Evolutionary conservation across 768 basidiomycete species (phyloP).

Genomic region (Termitomyces sp.): DNA sequence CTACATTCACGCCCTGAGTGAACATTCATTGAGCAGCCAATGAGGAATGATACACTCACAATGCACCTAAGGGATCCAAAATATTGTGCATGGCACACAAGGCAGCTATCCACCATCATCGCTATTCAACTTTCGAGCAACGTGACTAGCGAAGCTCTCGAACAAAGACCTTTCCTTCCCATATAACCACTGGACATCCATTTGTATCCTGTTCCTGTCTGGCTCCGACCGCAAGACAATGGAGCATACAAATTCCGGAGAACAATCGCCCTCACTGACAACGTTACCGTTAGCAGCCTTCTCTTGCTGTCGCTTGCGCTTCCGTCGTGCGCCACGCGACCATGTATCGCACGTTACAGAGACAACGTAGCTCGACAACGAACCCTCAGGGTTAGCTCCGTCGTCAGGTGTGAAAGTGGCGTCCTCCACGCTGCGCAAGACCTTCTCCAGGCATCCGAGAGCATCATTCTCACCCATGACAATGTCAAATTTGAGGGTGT

Average conservation of each 20-base stretch:
- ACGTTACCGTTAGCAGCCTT: neutral
- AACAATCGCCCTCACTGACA: neutral
- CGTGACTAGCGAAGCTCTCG: conserved; percentile 67
- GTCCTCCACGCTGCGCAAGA: conserved; percentile 7
- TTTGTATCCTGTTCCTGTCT: neutral
- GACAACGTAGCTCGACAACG: conserved; percentile 19
- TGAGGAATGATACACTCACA: too few relatives aligned
- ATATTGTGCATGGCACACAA: neutral
- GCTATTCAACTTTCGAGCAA: conserved; percentile 44
- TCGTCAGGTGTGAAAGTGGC: neutral
- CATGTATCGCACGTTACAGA: conserved; percentile 47
- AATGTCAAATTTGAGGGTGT: conserved; percentile 47
- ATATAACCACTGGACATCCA: conserved; percentile 61
- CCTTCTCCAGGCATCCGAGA: conserved; percentile 23
- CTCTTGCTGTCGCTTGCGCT: conserved; percentile 26
- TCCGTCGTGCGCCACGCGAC: conserved; percentile 65
- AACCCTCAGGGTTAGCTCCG: neutral
- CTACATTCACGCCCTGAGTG: too few relatives aligned
- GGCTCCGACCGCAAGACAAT: conserved; percentile 6
- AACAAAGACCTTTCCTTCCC: conserved; percentile 57
- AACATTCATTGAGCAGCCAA: too few relatives aligned
- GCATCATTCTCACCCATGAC: conserved; percentile 21
- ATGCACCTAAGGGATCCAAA: too few relatives aligned
- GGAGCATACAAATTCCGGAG: conserved; percentile 15
- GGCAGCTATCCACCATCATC: neutral